Percentiles rank a stretch among this genome's conserved stretches.
These are phyloP conservation scores for Vanilla planifolia DNA, from an alignment of 106 monocot species.

Conservation along the genomic window DNA sequence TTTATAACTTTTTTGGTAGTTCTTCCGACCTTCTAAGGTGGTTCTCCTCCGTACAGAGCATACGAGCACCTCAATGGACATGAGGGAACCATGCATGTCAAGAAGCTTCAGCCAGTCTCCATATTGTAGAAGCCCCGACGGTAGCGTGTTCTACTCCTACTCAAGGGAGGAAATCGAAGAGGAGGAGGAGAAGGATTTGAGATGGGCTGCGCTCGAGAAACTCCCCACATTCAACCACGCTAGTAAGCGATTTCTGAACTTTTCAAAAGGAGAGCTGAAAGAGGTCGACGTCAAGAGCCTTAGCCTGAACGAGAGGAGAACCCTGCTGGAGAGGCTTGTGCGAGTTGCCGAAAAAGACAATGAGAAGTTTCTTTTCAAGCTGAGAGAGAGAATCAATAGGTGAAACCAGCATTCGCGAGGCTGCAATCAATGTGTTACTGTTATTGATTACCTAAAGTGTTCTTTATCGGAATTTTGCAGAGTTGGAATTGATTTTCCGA, in stretches of 20 bases:
- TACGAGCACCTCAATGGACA: too few species aligned
- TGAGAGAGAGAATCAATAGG: slow-evolving; percentile 7
- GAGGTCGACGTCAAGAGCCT: slow-evolving; percentile 7
- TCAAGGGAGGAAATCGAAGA: slow-evolving; percentile 9
- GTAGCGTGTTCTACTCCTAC: too few species aligned
- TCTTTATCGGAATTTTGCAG: too few species aligned
- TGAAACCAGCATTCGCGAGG: background rate
- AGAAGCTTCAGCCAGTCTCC: too few species aligned
- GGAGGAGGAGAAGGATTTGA: slow-evolving; percentile 2
- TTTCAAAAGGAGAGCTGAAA: background rate
- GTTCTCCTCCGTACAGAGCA: too few species aligned
- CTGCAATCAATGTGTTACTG: too few species aligned
- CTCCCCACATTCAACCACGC: slow-evolving; percentile 4
- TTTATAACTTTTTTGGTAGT: too few species aligned
- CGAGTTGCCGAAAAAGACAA: slow-evolving; percentile 5
- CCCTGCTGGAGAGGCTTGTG: slow-evolving; percentile 4
- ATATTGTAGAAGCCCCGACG: too few species aligned
- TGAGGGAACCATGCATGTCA: too few species aligned
- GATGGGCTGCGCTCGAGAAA: slow-evolving; percentile 8
- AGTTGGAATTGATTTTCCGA: slow-evolving; percentile 63
- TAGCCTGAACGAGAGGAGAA: slow-evolving; percentile 6
- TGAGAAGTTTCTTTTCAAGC: slow-evolving; percentile 15
- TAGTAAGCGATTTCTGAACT: slow-evolving; percentile 1
- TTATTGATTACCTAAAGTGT: too few species aligned
- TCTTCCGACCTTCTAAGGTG: too few species aligned